Evolutionary conservation across 352 stramenopile species (phyloP), one percentile per base, ranked within the genome.

Genomic region (Pythium periplocum): DNA sequence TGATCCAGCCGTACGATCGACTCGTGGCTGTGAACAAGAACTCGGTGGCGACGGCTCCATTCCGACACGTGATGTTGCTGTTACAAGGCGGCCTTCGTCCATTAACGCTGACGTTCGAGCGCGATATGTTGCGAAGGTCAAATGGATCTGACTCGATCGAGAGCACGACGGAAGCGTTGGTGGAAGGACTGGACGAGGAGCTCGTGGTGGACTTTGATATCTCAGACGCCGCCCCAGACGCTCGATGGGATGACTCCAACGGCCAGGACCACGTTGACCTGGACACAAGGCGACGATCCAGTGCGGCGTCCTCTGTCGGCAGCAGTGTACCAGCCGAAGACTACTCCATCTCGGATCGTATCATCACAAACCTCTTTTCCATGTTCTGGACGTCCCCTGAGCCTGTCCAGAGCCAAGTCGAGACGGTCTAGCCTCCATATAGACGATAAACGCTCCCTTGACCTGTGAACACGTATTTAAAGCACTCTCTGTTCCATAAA

Each of bases 361-460:
- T 94, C 56, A 90, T 94, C 67, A 88, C 79, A 12, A 88, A 85
- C 57, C 57, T 94, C 4, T 94, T 94, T 59, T 90, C 83, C 11
- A 66, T 94, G 7, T 89, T 92, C 40, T 94, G 83, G 83, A 77
- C 74, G 26, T 53, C 78, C 6, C 61, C 61, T 11, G 55, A 64
- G 12, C 61, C 44, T 8, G 37, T 46, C 3, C 51, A 46, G 10
- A 45, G 47, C 37, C 61, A 69, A 56, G 61, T 69, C 0, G 51
- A 69, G 56, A 69, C 56, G 1, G 61, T 69, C 0, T 69, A 57
- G 37, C 4, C 26, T 17, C n/a, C 7, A 6, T 54, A 30, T 30
- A 48, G 43, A 31, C 1, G 43, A 31, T 11, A 30, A 31, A 30
- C 9, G 17, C 9, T 11, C 9, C 9, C 9, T 48, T 48, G 43